phyloP scores from a whole-genome alignment of 805 yeast genomes.

The Starmera dryadoides region DNA sequence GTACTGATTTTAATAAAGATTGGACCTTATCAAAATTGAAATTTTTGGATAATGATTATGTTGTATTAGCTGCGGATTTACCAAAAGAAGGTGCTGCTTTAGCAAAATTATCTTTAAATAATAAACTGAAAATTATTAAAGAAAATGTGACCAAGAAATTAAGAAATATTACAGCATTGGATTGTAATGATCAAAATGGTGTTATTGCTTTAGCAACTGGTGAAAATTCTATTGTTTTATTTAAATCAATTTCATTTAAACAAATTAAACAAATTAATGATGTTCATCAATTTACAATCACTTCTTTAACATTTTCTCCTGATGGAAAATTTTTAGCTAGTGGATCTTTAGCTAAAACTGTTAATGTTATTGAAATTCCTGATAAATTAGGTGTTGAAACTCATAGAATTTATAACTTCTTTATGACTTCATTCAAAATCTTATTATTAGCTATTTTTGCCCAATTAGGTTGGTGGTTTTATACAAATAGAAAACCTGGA shows the following conservation, averaged over 20 bases:
- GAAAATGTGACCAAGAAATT: constrained; percentile 14
- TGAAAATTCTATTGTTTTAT: constrained; percentile 51
- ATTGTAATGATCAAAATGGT: constrained; percentile 28
- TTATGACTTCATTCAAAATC: constrained; percentile 13
- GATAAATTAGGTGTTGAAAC: constrained; percentile 28
- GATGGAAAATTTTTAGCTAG: constrained; percentile 64
- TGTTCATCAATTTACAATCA: constrained; percentile 67
- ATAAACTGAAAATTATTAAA: constrained; percentile 11
- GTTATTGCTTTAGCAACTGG: constrained; percentile 36
- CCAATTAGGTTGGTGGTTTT: constrained; percentile 8
- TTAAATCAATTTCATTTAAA: constrained; percentile 39
- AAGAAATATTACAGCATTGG: constrained; percentile 41
- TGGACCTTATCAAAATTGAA: constrained; percentile 26
- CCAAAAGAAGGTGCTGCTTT: constrained; percentile 11
- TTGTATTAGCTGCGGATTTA: constrained; percentile 10
- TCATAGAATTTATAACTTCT: constrained; percentile 16
- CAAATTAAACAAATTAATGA: constrained; percentile 45
- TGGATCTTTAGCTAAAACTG: constrained; percentile 68
- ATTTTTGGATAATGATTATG: constrained; percentile 20
- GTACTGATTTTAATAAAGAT: constrained; percentile 26
- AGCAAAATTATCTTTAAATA: constrained; percentile 9
- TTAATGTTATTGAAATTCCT: constrained; percentile 60
- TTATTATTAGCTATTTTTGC: constrained; percentile 4
- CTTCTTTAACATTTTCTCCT: constrained; percentile 63
- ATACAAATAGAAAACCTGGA: constrained; percentile 5